Base-by-base conservation (phyloP, 257 asterid genomes). In the Voacanga thouarsii region DNA sequence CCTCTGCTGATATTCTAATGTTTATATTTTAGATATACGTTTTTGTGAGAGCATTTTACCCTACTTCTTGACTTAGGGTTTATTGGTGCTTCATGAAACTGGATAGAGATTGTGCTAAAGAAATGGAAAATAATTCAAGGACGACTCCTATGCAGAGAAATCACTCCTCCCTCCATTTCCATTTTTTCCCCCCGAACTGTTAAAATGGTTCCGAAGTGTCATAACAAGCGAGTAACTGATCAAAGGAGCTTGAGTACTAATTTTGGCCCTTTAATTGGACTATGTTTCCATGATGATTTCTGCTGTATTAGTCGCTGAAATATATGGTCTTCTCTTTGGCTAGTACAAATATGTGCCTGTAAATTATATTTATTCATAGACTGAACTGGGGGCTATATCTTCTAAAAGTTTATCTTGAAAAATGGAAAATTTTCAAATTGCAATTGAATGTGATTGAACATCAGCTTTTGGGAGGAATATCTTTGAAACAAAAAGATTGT, bases 41-140 rank as follows among this genome's bases (percentile, higher is more conserved):
- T 71, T 26, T 12, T n/a, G 53, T 15, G 24, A 39, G n/a, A 24
- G 16, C 44, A 2, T 21, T 21, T 19, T 19, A 26, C 49, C 57
- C 21, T 37, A 71, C 59, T 72, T 51, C 18, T 33, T 41, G 14
- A 51, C 12, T 60, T 79, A 72, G 74, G 75, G 75, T 78, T 78
- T 70, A 43, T 26, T 24, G 7, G 47, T 18, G 70, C 33, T 41
- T n/a, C 71, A n/a, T 21, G 23, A 39, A 6, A 49, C 16, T 45
- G 10, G 33, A 7, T 2, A 21, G 50, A 28, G 24, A 53, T 41
- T 19, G 33, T 30, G 33, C 28, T 73, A 24, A 73, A 9, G 51
- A 19, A 53, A 53, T 9, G 28, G 16, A 66, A 18, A 66, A 65
- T 37, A 6, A 66, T 37, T 19, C 7, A 3, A 39, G 71, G 45